Base-by-base conservation (phyloP, 2,329 filamentous ascomycete species). In the Microascus cirrosus region DNA sequence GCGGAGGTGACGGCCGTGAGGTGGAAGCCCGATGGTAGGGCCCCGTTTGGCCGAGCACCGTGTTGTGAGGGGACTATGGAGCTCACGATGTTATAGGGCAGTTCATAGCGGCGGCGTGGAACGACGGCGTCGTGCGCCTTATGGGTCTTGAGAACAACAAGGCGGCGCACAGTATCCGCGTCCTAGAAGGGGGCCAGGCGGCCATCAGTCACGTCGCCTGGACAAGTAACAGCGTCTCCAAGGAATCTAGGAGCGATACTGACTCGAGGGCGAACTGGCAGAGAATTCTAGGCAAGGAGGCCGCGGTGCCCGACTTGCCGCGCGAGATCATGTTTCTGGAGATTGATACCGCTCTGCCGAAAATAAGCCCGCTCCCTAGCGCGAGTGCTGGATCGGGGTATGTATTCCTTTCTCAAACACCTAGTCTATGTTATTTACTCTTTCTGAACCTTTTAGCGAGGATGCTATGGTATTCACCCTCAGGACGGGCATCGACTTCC, bases 81-180 rank as follows among this genome's bases (percentile, higher is more conserved):
- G 52, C 67, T 60, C 24, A n/a, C 12, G 42, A 11, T 22, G 59
- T 6, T 59, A 28, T 53, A 87, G 85, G 87, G 10, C 86, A 89
- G 61, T 84, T 90, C 50, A 79, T 96, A 58, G 90, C 90, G 15
- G 83, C 94, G 15, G 90, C 85, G 53, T 95, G 90, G 84, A 90
- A 82, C 63, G 90, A 95, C 73, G 88, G 89, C 32, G 81, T 82
- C 7, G 82, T 94, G 22, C 84, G 90, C 59, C 73, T 95, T 39
- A 81, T 93, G 68, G 88, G 87, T 60, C 74, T 90, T 24, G 90
- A 94, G 69, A 92, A 84, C 64, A 88, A 85, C 69, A 95, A 93
- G 71, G 82, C 87, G 13, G 84, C 91, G 22, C 87, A 94, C 68
- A 83, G 87, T 65, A 86, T 89, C 65, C 71, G 71, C 18, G 73